Base-by-base conservation (phyloP, 1,284 basidiomycete genomes). In the Dichomitus squalens region DNA sequence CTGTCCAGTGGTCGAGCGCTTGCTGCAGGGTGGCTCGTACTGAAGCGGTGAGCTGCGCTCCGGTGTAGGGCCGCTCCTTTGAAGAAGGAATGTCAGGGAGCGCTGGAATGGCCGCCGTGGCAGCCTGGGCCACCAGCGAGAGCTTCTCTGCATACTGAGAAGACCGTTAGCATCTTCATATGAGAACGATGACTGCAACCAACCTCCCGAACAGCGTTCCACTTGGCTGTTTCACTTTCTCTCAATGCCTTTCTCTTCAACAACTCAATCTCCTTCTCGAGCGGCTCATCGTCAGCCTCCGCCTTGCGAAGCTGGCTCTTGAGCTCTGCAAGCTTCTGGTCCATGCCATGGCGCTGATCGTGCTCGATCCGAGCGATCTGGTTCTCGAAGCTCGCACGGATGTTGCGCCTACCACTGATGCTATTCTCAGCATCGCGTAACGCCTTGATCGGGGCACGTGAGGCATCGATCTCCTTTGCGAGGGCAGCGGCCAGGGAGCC, bases 191-290 rank as follows among this genome's bases (percentile, higher is more conserved):
- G 5, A 53, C n/a, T 2, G 40, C 33, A 31, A 63, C 72, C 58
- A 64, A 89, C 90, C 82, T 93, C 90, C 65, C 83, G 79, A 46
- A 92, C 73, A 5, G 90, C 91, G 39, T 86, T 83, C 88, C 90
- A 93, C 66, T 90, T 92, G 38, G 77, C 69, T 46, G 76, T 73
- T 68, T 92, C 90, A 68, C 86, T 89, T 64, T 92, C 88, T 49
- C 79, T 75, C 46, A 92, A 63, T 0, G 83, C 88, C 69, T 89
- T 90, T 47, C 90, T 79, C 74, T 90, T 88, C 66, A 92, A 64
- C 35, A 91, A 70, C 57, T 85, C 82, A 2, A 90, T 72, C 62
- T 92, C 87, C 55, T 79, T 84, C 75, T 93, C 90, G 14, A 78
- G 72, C 0, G 77, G 73, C 49, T 80, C 78, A 64, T 90, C 87